Evolutionary conservation across 2,329 filamentous ascomycete species (phyloP), one percentile per base, ranked within the genome.

Genomic region (Zarea fungicola): DNA sequence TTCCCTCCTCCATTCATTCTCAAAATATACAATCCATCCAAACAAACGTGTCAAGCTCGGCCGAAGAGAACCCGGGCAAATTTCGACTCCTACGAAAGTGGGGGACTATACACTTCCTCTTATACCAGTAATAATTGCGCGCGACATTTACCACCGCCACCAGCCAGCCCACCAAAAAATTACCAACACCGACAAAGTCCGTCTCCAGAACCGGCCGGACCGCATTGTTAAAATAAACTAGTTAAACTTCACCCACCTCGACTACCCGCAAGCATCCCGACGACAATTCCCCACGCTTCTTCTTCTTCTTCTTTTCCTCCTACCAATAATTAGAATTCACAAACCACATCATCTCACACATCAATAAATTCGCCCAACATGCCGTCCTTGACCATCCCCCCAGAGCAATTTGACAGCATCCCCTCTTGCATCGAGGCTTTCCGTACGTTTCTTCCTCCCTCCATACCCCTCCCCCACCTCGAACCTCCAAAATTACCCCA

Each of bases 381-480:
- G 78, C 71, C 77, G 50, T 69, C 73, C 48, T 62, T 71, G 28
- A 69, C 68, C 56, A 76, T 81, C 58, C 69, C 74, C 49, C 55
- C 66, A 57, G 72, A 71, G 56, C 70, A 77, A 63, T 85, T 85
- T 67, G 77, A 84, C 70, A 76, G 75, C 49, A 85, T 85, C 68
- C 78, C 81, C 48, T 81, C 84, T 57, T 72, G 78, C 51, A 77
- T 85, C 57, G 70, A 77, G 60, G 79, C 81, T 49, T 85, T 84
- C 69, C 76, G 82, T 85, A 72, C 53, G 80, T 66, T 31, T 31
- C 23, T n/a, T 13, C 18, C 4, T 3, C 21, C 6, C 32, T 36
- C 31, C 32, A 21, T n/a, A n/a, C n/a, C n/a, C 28, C 46, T 40
- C 45, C 42, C 25, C 32, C 35, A 42, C 47, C 28, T 29, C 28